phyloP scores from a whole-genome alignment of 108 stramenopile species.

The Tribonema minus region DNA sequence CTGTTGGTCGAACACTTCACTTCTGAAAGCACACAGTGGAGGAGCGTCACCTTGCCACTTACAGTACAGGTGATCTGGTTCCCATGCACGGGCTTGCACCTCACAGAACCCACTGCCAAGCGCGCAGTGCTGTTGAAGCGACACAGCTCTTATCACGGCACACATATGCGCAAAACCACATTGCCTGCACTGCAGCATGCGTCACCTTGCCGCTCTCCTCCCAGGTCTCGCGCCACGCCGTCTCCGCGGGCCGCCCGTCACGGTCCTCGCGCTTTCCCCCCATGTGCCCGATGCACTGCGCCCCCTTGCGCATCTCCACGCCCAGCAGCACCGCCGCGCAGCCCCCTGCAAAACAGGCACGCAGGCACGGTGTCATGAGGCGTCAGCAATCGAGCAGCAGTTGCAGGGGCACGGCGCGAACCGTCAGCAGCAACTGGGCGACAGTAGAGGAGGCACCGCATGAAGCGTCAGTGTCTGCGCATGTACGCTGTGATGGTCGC shows the following conservation, averaged over 20 bases:
- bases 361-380: not conserved
- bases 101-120: too few relatives aligned
- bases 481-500: too few relatives aligned
- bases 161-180: too few relatives aligned
- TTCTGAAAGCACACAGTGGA: too few relatives aligned
- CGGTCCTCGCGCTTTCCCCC: slow-evolving; percentile 28
- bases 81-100: too few relatives aligned
- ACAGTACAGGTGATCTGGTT: too few relatives aligned
- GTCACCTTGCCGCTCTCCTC: slow-evolving; percentile 35
- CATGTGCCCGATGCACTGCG: slow-evolving; percentile 10
- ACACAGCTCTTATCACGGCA: too few relatives aligned
- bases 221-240: slow-evolving; percentile 39
- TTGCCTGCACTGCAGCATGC: too few relatives aligned
- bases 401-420: not conserved
- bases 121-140: too few relatives aligned
- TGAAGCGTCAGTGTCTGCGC: not conserved
- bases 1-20: too few relatives aligned
- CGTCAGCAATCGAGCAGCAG: not conserved
- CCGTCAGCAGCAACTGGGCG: not conserved
- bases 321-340: slow-evolving; percentile 5
- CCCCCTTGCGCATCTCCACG: slow-evolving; percentile 4
- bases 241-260: slow-evolving; percentile 18
- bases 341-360: not conserved
- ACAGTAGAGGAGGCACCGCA: not conserved
- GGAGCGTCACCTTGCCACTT: too few relatives aligned